Percentiles rank a stretch among this genome's conserved stretches.
These are phyloP conservation scores for Cavenderia fasciculata DNA, from an alignment of 78 protist species.

Conservation along the genomic window DNA sequence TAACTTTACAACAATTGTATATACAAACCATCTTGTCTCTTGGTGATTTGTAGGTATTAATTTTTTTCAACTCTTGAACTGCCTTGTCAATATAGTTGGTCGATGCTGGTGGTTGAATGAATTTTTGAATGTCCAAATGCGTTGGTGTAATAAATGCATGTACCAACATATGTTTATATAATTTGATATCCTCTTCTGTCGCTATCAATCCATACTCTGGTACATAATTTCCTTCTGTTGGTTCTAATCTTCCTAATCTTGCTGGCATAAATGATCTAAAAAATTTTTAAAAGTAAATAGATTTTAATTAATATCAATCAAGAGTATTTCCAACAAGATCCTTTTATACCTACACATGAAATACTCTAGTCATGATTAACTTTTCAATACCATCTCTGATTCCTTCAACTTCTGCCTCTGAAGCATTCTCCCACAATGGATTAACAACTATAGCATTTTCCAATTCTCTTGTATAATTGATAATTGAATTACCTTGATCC, in stretches of 20 bases:
- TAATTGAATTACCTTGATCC: conserved; percentile 54
- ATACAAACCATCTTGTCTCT: conserved; percentile 88
- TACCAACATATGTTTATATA: conserved; percentile 23
- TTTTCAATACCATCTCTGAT: conserved; percentile 80
- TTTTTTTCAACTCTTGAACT: conserved; percentile 47
- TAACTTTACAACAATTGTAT: conserved; percentile 86
- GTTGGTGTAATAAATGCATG: conserved; percentile 31
- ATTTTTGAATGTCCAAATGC: conserved; percentile 64
- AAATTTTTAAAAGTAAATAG: not conserved
- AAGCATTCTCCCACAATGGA: conserved; percentile 64
- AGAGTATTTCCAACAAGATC: not conserved
- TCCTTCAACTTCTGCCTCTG: conserved; percentile 75
- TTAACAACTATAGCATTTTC: conserved; percentile 39
- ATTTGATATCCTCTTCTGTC: conserved; percentile 54
- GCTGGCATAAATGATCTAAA: conserved; percentile 61
- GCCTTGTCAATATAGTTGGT: conserved; percentile 10
- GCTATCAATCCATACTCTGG: conserved; percentile 31
- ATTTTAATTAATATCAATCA: not conserved
- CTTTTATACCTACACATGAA: conserved; percentile 36
- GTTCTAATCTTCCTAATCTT: conserved; percentile 66
- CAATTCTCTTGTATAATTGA: conserved; percentile 29
- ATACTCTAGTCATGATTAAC: conserved; percentile 63
- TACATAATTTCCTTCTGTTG: conserved; percentile 59
- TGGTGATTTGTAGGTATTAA: conserved; percentile 88
- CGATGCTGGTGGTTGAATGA: conserved; percentile 18